Conservation (phyloP, 2,329 filamentous ascomycete species). For the Falciphora oryzae region DNA sequence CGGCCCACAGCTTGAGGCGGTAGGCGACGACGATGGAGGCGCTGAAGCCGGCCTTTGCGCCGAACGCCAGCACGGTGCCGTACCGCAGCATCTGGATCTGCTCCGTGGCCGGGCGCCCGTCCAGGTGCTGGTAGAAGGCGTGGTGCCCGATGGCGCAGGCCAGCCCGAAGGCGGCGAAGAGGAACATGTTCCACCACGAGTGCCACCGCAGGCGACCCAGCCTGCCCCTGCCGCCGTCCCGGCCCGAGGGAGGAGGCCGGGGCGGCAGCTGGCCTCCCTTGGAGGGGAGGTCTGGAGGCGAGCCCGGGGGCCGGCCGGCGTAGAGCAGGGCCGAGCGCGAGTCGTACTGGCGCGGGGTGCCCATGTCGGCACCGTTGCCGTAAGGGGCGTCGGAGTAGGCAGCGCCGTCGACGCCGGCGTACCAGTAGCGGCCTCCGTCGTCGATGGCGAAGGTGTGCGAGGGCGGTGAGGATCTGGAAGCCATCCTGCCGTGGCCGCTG, state of each 20-base stretch:
- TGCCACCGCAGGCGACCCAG: conserved; percentile 14
- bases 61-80: conserved; percentile 32
- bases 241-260: not conserved
- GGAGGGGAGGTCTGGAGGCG: too few species aligned
- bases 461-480: too few species aligned
- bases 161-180: conserved; percentile 30
- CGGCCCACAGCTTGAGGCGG: conserved; percentile 22
- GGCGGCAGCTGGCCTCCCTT: not conserved
- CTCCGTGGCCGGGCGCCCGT: conserved; percentile 26
- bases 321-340: too few species aligned
- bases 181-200: conserved; percentile 27
- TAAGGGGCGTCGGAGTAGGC: too few species aligned
- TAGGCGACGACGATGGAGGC: conserved; percentile 26
- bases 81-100: conserved; percentile 33
- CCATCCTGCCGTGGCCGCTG: too few species aligned
- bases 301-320: too few species aligned
- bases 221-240: not conserved
- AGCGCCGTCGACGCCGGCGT: too few species aligned
- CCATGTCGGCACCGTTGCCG: too few species aligned
- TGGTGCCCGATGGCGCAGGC: conserved; percentile 32
- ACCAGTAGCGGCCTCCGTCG: too few species aligned
- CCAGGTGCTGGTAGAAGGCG: conserved; percentile 28
- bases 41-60: conserved; percentile 31
- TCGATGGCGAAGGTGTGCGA: too few species aligned
- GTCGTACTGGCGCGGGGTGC: too few species aligned